Evolutionary conservation across 306 rosid genomes (phyloP).

Genomic region (Prunus davidiana): DNA sequence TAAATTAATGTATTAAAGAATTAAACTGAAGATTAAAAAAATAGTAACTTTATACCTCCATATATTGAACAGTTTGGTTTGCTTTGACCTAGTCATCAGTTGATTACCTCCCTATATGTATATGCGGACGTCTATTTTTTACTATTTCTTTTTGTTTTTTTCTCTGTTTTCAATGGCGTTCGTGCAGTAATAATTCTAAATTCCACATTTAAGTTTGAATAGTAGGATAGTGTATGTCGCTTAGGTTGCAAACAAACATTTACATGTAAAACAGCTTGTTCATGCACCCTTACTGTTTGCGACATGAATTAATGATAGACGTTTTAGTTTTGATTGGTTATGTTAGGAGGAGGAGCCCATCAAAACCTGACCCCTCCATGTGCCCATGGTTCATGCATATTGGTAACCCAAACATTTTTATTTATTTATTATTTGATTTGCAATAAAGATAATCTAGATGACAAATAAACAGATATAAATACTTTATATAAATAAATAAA

Average conservation of each 20-base stretch:
- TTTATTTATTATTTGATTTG: neutral
- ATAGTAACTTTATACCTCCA: too few relatives aligned
- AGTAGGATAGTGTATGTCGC: too few relatives aligned
- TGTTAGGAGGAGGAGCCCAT: neutral
- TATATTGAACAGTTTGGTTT: too few relatives aligned
- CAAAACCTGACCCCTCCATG: slow-evolving; percentile 45
- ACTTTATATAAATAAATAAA: neutral
- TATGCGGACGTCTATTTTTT: too few relatives aligned
- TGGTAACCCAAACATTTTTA: neutral
- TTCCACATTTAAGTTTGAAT: too few relatives aligned
- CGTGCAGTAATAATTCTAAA: too few relatives aligned
- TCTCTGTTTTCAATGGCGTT: too few relatives aligned
- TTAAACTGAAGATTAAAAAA: too few relatives aligned
- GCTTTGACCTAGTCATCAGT: too few relatives aligned
- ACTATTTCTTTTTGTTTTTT: too few relatives aligned
- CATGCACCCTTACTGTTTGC: neutral
- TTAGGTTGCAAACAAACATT: neutral
- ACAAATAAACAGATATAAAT: neutral
- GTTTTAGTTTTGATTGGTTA: slow-evolving; percentile 7
- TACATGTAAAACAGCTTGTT: neutral
- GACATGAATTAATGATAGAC: neutral
- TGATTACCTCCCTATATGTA: too few relatives aligned
- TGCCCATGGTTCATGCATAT: slow-evolving; percentile 32
- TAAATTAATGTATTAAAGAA: too few relatives aligned
- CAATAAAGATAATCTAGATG: neutral